Base-by-base conservation (phyloP, 148 eudicot genomes). In the Rhododendron ovatum region DNA sequence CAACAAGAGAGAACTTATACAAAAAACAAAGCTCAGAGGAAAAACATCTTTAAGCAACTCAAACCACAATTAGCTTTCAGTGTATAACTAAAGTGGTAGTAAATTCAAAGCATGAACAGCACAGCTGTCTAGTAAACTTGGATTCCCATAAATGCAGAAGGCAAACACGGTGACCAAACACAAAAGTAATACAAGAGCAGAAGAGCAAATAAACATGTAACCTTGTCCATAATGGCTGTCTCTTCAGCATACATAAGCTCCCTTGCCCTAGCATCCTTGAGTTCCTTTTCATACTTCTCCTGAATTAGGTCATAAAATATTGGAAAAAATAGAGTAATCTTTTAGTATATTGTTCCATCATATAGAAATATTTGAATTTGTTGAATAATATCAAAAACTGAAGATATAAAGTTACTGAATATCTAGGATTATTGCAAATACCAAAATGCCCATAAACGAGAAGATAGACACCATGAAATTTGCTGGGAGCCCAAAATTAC, bases 191-290 rank as follows among this genome's bases (percentile, higher is more conserved):
- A 86, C 9, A 88, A 81, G 59, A 82, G 33, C 22, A 81, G 48
- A n/a, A 81, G 50, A 37, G 33, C 43, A 45, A 63, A 86, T 45
- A 85, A 82, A 61, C 75, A 83, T 65, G 50, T 24, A 84, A 97
- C 99, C 99, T 97, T 97, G 80, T 97, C 98, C 83, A 94, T 84
- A 89, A 97, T 91, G 78, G 96, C 96, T 75, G 92, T 98, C 92
- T 96, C 95, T 94, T 97, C 98, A 74, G 99, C 99, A 93, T 90
- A 94, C 95, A 93, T 93, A 85, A 97, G 98, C 87, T 94, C 98
- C 91, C 98, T 93, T 83, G 93, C 98, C 90, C 98, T 91, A 71
- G 98, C 96, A 92, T 97, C 99, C 89, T 93, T 95, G 55, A 95
- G 92, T 89, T 95, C 98, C 89, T 94, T 94, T 83, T 95, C 99